Conservation (phyloP, 331 rosid genomes). For the Phaseolus coccineus region DNA sequence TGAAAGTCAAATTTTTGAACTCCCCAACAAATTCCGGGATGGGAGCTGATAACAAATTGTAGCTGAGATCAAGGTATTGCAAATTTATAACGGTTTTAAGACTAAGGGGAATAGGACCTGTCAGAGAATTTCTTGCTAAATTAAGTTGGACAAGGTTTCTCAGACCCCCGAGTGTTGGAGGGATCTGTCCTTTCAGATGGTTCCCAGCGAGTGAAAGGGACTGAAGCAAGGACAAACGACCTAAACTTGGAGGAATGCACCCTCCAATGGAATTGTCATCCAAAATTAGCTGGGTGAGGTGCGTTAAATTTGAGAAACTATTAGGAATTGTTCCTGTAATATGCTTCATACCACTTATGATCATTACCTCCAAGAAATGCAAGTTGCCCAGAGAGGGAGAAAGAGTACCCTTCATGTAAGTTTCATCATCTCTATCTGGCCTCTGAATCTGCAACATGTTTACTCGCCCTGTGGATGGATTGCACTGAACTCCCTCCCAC, state of each 20-base stretch:
- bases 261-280: conserved; percentile 88
- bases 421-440: conserved; percentile 52
- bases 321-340: conserved; percentile 81
- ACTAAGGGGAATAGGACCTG: conserved; percentile 73
- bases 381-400: conserved; percentile 78
- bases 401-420: conserved; percentile 85
- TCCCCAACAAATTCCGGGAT: conserved; percentile 76
- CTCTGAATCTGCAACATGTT: conserved; percentile 79
- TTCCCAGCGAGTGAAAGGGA: conserved; percentile 76
- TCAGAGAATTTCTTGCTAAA: conserved; percentile 68
- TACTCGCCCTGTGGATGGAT: conserved; percentile 76
- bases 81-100: conserved; percentile 57
- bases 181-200: conserved; percentile 76
- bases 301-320: conserved; percentile 71
- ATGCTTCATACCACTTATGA: conserved; percentile 79
- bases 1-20: conserved; percentile 56
- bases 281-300: conserved; percentile 71
- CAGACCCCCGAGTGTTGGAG: conserved; percentile 70
- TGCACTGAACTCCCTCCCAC: conserved; percentile 94
- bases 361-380: conserved; percentile 82
- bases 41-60: conserved; percentile 68
- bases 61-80: conserved; percentile 82
- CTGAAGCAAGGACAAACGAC: conserved; percentile 70
- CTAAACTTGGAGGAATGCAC: conserved; percentile 78
- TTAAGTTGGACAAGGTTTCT: conserved; percentile 65